These are phyloP conservation scores for Scutellaria barbata DNA, from an alignment of 257 asterid genomes.

Conservation along the genomic window DNA sequence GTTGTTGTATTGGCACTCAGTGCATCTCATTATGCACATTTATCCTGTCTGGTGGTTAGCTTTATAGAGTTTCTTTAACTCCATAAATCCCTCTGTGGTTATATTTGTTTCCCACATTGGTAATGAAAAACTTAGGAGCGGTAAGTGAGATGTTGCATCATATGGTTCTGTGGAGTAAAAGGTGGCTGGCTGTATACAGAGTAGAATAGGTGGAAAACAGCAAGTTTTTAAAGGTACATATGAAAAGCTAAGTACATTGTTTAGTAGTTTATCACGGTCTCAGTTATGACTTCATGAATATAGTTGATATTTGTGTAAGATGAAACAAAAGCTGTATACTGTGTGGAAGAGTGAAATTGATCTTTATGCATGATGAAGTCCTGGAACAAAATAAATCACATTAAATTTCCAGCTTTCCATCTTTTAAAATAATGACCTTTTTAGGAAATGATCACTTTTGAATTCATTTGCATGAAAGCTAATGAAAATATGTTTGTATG, in stretches of 20 bases:
- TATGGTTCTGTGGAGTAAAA: constrained; percentile 24
- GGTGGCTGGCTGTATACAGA: constrained; percentile 4
- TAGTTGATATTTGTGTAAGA: constrained; percentile 5
- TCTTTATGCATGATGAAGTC: constrained; percentile 4
- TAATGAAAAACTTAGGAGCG: neutral
- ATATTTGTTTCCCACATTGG: neutral
- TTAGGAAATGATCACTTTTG: neutral
- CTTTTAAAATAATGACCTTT: constrained; percentile 7
- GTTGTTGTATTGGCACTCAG: constrained; percentile 6
- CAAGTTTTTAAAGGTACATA: neutral
- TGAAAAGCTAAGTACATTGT: neutral
- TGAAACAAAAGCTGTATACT: neutral
- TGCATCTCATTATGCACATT: neutral
- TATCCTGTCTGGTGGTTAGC: constrained; percentile 1
- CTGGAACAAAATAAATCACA: neutral
- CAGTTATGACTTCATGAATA: constrained; percentile 9
- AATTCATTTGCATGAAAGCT: neutral
- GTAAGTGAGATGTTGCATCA: constrained; percentile 8
- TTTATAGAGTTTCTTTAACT: neutral
- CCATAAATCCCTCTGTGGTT: constrained; percentile 19
- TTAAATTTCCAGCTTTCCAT: neutral
- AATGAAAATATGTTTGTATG: neutral
- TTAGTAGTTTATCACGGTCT: neutral
- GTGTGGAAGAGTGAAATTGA: neutral
- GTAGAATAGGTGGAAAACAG: neutral